Conservation (phyloP, 257 asterid genomes). For the Asclepias syriaca region DNA sequence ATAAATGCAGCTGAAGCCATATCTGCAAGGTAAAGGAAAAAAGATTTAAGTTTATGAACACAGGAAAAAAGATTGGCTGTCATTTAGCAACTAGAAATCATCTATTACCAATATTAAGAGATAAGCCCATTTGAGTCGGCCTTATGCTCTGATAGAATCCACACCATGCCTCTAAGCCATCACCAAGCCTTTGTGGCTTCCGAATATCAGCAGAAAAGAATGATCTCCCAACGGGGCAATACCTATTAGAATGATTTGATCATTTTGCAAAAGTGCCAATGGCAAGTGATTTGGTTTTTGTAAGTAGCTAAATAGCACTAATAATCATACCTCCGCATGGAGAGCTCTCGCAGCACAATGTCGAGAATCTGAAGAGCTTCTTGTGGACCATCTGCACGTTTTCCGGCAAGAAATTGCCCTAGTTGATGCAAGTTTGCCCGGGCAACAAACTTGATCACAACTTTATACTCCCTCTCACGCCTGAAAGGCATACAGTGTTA, state of each 20-base stretch:
- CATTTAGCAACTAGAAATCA: neutral
- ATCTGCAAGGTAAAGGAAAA: conserved; percentile 41
- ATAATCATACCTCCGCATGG: conserved; percentile 53
- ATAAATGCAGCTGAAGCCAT: conserved; percentile 99
- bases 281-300: neutral
- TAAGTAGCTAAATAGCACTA: neutral
- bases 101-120: conserved; percentile 78
- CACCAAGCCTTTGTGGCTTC: conserved; percentile 85
- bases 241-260: conserved; percentile 33
- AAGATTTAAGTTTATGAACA: neutral
- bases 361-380: conserved; percentile 96
- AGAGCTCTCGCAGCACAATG: conserved; percentile 88
- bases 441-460: conserved; percentile 77
- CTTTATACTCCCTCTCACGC: conserved; percentile 80
- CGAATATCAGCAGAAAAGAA: conserved; percentile 89
- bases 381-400: conserved; percentile 85
- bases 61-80: neutral
- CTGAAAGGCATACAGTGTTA: conserved; percentile 31
- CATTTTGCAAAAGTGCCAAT: neutral
- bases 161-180: conserved; percentile 98
- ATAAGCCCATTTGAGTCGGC: conserved; percentile 98
- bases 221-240: conserved; percentile 87
- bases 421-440: conserved; percentile 82
- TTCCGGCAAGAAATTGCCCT: conserved; percentile 94
- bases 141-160: conserved; percentile 98